These are phyloP conservation scores for Trichoderma erinaceum DNA, from an alignment of 495 filamentous ascomycete species.

Conservation along the genomic window DNA sequence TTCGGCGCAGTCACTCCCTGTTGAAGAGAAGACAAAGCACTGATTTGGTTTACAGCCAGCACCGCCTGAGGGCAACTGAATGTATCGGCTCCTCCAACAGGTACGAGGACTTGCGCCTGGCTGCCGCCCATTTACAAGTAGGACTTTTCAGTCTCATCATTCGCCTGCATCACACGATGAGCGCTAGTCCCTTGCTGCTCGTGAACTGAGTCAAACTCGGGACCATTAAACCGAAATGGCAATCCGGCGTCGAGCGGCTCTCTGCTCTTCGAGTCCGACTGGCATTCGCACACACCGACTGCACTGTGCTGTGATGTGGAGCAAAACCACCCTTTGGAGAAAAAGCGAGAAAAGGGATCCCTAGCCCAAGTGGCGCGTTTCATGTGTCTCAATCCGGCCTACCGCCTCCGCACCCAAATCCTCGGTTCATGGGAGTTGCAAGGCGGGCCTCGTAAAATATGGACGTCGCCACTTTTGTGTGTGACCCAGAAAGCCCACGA, in stretches of 20 bases:
- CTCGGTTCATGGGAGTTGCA: slow-evolving; percentile 10
- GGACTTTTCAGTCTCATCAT: no score
- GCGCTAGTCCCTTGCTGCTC: no score
- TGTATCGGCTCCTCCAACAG: no score
- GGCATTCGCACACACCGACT: neutral
- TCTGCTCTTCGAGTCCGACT: neutral
- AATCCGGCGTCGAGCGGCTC: neutral
- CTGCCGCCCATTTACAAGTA: no score
- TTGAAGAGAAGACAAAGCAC: no score
- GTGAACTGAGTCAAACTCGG: no score
- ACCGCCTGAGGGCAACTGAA: no score
- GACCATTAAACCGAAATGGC: neutral
- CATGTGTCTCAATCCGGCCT: slow-evolving; percentile 12
- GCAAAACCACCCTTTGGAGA: neutral
- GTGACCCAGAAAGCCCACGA: no score
- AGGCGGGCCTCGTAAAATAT: neutral
- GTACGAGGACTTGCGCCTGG: no score
- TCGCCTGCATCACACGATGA: no score
- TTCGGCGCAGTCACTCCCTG: neutral
- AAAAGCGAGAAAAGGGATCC: neutral
- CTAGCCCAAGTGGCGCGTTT: neutral
- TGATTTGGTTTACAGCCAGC: no score
- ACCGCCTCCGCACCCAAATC: slow-evolving; percentile 11
- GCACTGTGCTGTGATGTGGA: neutral
- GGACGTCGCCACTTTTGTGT: no score